Evolutionary conservation across 2,329 filamentous ascomycete genomes (phyloP).

Genomic region (Colletotrichum sp.): DNA sequence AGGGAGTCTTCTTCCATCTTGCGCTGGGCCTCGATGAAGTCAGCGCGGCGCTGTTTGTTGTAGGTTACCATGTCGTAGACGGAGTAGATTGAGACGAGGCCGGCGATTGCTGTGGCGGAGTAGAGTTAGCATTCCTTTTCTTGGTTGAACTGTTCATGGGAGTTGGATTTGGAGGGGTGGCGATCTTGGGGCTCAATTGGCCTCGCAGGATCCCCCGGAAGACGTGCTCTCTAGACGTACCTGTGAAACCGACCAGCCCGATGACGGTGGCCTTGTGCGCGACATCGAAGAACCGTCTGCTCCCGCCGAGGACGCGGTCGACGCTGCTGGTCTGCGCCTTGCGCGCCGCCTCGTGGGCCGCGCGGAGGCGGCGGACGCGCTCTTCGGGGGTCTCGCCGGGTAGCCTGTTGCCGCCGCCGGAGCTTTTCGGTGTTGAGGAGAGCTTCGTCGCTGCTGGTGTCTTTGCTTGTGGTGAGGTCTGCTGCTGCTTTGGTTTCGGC

Average conservation of each 20-base stretch:
- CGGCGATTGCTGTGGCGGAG: slow-evolving; percentile 52
- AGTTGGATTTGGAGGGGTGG: too few relatives aligned
- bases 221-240: slow-evolving; percentile 36
- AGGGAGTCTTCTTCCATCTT: slow-evolving; percentile 60
- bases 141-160: too few relatives aligned
- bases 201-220: not conserved
- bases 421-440: not conserved
- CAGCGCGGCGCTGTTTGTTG: slow-evolving; percentile 64
- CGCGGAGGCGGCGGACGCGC: slow-evolving; percentile 71
- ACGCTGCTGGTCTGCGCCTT: slow-evolving; percentile 59
- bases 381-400: slow-evolving; percentile 69
- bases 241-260: slow-evolving; percentile 61
- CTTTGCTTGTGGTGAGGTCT: slow-evolving; percentile 13
- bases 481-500: not conserved
- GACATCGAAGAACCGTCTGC: slow-evolving; percentile 58
- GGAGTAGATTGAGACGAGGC: slow-evolving; percentile 62
- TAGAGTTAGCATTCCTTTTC: not conserved
- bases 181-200: not conserved
- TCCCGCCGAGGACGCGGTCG: slow-evolving; percentile 54
- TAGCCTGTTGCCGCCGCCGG: slow-evolving; percentile 25
- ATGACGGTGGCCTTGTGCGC: slow-evolving; percentile 62
- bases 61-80: slow-evolving; percentile 66
- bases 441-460: slow-evolving; percentile 22
- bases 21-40: slow-evolving; percentile 62
- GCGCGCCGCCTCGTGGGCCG: slow-evolving; percentile 71